These are phyloP conservation scores for Penicillium canescens DNA, from an alignment of 495 filamentous ascomycete species.

Conservation along the genomic window DNA sequence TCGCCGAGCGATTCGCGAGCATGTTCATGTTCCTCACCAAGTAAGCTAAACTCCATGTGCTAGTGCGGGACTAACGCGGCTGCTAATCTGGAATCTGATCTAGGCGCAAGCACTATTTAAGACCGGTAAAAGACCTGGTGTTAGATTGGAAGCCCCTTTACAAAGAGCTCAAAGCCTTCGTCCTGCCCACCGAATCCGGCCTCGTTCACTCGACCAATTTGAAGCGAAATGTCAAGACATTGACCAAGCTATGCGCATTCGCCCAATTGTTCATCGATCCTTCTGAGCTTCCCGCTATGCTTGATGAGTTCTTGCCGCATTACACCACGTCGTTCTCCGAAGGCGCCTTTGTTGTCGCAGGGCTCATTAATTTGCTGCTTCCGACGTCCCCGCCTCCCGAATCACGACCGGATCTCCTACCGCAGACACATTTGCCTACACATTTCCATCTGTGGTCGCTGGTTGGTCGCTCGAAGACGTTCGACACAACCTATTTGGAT, in stretches of 20 bases:
- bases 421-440: constrained; percentile 81
- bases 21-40: constrained; percentile 95
- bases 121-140: constrained; percentile 80
- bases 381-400: constrained; percentile 79
- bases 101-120: constrained; percentile 94
- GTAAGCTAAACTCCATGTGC: constrained; percentile 48
- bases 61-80: background rate
- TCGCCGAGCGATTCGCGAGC: constrained; percentile 88
- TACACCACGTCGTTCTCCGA: constrained; percentile 92
- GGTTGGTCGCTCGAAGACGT: constrained; percentile 82
- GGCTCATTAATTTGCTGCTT: constrained; percentile 80
- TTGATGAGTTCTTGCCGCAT: constrained; percentile 94
- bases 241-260: constrained; percentile 87
- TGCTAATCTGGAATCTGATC: constrained; percentile 24
- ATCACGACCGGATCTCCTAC: constrained; percentile 68
- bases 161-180: constrained; percentile 85
- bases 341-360: constrained; percentile 84
- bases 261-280: constrained; percentile 92
- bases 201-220: constrained; percentile 61
- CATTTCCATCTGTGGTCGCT: constrained; percentile 97
- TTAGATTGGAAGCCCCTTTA: constrained; percentile 92
- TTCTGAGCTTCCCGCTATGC: constrained; percentile 76
- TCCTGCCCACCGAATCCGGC: constrained; percentile 78
- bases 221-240: constrained; percentile 68
- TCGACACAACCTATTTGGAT: constrained; percentile 87